Evolutionary conservation across 768 basidiomycete genomes (phyloP).

Genomic region (Russula griseocarnosa): DNA sequence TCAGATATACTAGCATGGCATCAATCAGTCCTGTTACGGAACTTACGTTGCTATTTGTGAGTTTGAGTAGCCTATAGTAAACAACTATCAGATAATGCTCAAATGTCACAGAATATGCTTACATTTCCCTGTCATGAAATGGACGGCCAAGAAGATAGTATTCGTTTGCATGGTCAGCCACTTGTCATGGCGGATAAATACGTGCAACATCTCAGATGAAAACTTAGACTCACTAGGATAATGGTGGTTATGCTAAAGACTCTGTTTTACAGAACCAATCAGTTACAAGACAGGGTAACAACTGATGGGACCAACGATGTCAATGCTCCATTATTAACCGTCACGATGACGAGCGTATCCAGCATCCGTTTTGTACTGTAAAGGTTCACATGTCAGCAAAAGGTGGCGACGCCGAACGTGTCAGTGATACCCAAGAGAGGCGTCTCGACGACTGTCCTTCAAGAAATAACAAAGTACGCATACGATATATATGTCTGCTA

Average conservation of each 20-base stretch:
- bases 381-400: neutral
- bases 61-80: slow-evolving; percentile 1
- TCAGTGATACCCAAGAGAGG: slow-evolving; percentile 4
- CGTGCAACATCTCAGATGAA: neutral
- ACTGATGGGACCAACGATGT: neutral
- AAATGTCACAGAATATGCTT: neutral
- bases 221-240: neutral
- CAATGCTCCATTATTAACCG: slow-evolving; percentile 8
- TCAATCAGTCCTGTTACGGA: neutral
- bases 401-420: neutral
- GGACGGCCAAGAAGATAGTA: neutral
- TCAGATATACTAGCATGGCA: neutral
- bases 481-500: slow-evolving; percentile 4
- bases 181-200: neutral
- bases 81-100: neutral
- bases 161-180: slow-evolving; percentile 9
- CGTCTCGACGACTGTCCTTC: slow-evolving; percentile 1
- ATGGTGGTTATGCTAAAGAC: slow-evolving; percentile 1
- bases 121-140: slow-evolving; percentile 10
- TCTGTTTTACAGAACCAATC: neutral
- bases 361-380: slow-evolving; percentile 8
- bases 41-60: slow-evolving; percentile 10
- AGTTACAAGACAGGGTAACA: neutral
- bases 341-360: slow-evolving; percentile 2
- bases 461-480: slow-evolving; percentile 10